phyloP scores from a whole-genome alignment of 805 yeast species.

The Metschnikowia santaceciliae region DNA sequence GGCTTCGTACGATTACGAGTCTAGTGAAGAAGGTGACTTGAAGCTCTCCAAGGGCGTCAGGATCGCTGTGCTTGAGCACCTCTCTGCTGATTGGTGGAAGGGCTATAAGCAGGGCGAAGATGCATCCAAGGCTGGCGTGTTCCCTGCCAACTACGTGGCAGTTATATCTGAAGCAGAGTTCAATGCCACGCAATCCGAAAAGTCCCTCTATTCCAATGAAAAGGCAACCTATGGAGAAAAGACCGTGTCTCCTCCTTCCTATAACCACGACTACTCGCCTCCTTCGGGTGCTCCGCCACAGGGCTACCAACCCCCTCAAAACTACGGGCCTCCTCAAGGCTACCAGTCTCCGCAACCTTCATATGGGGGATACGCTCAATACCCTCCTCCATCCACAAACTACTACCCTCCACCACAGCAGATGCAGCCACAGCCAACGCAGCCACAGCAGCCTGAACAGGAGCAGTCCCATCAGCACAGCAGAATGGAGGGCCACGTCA shows the following conservation, averaged over 20 bases:
- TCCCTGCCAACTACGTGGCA: conserved; percentile 83
- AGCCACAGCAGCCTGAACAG: conserved; percentile 18
- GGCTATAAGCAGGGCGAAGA: conserved; percentile 48
- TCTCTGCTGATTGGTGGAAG: conserved; percentile 88
- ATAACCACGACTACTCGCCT: not conserved
- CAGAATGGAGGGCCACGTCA: conserved; percentile 28
- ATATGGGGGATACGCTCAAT: conserved; percentile 39
- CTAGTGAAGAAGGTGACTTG: conserved; percentile 77
- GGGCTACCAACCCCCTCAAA: conserved; percentile 5
- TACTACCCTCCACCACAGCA: conserved; percentile 37
- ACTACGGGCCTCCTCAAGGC: conserved; percentile 1
- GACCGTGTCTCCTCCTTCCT: conserved; percentile 1
- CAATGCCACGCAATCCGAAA: conserved; percentile 20
- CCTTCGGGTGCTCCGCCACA: conserved; percentile 1
- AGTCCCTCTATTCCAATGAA: conserved; percentile 6
- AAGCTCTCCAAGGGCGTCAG: conserved; percentile 61
- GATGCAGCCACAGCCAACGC: conserved; percentile 9
- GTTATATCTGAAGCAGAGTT: conserved; percentile 34
- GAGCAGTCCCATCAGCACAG: conserved; percentile 19
- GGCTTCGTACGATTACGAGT: conserved; percentile 70
- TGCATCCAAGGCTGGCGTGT: conserved; percentile 62
- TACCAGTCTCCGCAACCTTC: conserved; percentile 25
- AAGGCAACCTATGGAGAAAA: not conserved
- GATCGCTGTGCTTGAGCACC: conserved; percentile 64
- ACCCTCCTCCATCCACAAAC: conserved; percentile 49